Conservation (phyloP, 192 early-diverging fungal genomes). For the Backusella westeae region DNA sequence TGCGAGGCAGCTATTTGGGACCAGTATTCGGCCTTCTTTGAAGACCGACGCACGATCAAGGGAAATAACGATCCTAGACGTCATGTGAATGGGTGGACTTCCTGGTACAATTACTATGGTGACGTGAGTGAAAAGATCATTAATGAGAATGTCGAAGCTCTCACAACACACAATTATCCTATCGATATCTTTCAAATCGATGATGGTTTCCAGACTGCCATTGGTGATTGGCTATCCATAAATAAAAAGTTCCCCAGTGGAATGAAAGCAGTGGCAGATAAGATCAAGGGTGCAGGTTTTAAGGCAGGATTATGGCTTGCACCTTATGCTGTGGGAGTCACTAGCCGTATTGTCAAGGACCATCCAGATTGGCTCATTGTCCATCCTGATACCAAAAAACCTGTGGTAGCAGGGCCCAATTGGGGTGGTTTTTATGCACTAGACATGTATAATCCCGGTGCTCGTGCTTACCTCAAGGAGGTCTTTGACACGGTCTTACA, state of each 20-base stretch:
- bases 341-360: constrained; percentile 37
- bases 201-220: constrained; percentile 46
- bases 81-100: constrained; percentile 49
- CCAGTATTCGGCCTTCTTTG: constrained; percentile 32
- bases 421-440: constrained; percentile 44
- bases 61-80: constrained; percentile 21
- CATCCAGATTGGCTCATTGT: constrained; percentile 45
- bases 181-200: constrained; percentile 54
- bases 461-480: constrained; percentile 33
- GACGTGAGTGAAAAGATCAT: constrained; percentile 44
- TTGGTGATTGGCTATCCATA: constrained; percentile 50
- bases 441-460: constrained; percentile 43
- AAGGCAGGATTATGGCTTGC: constrained; percentile 49
- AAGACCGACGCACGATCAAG: constrained; percentile 11
- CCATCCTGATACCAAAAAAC: constrained; percentile 14
- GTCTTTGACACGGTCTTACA: constrained; percentile 41
- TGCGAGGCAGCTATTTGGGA: constrained; percentile 32
- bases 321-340: constrained; percentile 42
- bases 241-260: constrained; percentile 45
- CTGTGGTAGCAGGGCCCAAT: constrained; percentile 34
- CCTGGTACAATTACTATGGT: constrained; percentile 54
- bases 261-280: constrained; percentile 36
- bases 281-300: constrained; percentile 36
- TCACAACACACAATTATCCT: constrained; percentile 35
- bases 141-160: constrained; percentile 31